A percentile compares a stretch with the other conserved stretches of the same genome.
phyloP scores from a whole-genome alignment of 2,329 filamentous ascomycete genomes.

The Hypoxylon sp. region DNA sequence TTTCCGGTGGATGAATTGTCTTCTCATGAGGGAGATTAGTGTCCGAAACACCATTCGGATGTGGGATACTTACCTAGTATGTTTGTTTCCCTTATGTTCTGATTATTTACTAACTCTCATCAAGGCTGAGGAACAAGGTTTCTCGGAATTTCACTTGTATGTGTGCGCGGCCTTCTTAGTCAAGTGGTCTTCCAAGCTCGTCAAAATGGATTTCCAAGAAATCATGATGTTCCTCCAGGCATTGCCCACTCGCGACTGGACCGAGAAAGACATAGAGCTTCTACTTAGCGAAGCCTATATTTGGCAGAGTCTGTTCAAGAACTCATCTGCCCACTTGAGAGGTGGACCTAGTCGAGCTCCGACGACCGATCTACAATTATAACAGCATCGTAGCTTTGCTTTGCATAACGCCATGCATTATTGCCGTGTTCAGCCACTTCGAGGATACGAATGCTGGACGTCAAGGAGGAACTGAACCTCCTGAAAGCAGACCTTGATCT shows the following conservation, averaged over 20 bases:
- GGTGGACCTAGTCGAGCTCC: conserved; percentile 62
- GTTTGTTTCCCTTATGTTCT: conserved; percentile 50
- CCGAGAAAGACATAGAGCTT: conserved; percentile 97
- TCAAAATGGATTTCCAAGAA: conserved; percentile 98
- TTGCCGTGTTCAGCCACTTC: background rate
- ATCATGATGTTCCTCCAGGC: conserved; percentile 99
- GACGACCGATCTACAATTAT: conserved; percentile 60
- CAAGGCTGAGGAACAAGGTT: conserved; percentile 97
- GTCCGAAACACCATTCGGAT: conserved; percentile 97
- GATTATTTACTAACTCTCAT: conserved; percentile 22
- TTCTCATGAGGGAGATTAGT: conserved; percentile 97
- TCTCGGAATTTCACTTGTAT: conserved; percentile 98
- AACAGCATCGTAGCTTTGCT: conserved; percentile 6
- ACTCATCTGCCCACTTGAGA: conserved; percentile 89
- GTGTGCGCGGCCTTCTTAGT: conserved; percentile 98
- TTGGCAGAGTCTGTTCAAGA: conserved; percentile 97
- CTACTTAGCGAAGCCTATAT: conserved; percentile 97
- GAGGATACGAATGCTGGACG: background rate
- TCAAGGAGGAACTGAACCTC: background rate
- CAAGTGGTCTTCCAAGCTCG: conserved; percentile 95
- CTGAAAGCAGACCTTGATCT: background rate
- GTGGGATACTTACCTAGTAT: conserved; percentile 99
- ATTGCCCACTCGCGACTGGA: conserved; percentile 93
- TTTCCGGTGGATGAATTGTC: conserved; percentile 99
- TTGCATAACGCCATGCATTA: conserved; percentile 9